Percentiles rank a stretch among this genome's conserved stretches.
Conservation (phyloP, 139 green algal genomes). For the Prasinococcaceae sp. region DNA sequence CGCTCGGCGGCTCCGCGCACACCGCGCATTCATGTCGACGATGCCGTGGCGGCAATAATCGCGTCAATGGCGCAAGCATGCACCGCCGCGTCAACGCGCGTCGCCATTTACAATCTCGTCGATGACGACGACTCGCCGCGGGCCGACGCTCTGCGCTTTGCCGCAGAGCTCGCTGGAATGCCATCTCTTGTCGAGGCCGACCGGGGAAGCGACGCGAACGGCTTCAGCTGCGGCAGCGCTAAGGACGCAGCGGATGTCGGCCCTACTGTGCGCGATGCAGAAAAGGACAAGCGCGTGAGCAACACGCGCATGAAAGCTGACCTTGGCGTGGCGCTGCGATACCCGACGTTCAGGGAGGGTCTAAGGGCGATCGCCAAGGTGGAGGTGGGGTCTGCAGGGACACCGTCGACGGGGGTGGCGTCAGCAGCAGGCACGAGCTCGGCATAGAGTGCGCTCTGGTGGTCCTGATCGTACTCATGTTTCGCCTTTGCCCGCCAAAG, state of each 20-base stretch:
- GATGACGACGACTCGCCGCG: conserved; percentile 2
- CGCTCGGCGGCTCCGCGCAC: background rate
- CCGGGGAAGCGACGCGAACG: background rate
- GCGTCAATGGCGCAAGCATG: too few relatives aligned
- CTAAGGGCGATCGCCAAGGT: background rate
- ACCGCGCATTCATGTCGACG: conserved; percentile 1
- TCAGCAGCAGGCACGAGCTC: too few relatives aligned
- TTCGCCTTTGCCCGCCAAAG: too few relatives aligned
- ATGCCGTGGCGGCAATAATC: background rate
- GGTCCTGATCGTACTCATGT: too few relatives aligned
- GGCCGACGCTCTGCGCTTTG: background rate
- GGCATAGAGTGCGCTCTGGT: too few relatives aligned
- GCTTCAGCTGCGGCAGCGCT: background rate
- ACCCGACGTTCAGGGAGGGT: conserved; percentile 1
- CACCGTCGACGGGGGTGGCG: too few relatives aligned
- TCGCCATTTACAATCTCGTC: conserved; percentile 5
- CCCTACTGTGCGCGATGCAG: background rate
- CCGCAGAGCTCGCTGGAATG: background rate
- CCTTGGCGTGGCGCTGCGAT: background rate
- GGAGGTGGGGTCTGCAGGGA: too few relatives aligned
- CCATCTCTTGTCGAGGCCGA: background rate
- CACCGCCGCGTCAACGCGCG: background rate
- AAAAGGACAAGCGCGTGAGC: conserved; percentile 2
- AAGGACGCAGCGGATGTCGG: background rate
- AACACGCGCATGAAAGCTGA: background rate